Evolutionary conservation across 257 asterid species (phyloP), one percentile per base, ranked within the genome.

Genomic region (Prunella vulgaris): DNA sequence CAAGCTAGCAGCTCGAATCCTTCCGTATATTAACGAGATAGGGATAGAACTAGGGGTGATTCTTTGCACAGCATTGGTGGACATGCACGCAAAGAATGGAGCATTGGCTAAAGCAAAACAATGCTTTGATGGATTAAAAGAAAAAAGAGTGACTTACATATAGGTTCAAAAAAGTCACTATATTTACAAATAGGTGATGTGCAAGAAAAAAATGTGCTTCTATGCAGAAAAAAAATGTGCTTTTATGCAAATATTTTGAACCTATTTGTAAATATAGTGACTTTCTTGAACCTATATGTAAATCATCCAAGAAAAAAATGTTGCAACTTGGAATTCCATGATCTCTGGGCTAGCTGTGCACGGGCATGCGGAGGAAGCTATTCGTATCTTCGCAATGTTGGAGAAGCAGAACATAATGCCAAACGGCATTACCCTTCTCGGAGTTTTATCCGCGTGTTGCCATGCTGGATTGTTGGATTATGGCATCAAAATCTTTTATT

Each of bases 21-120:
- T 17, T 66, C 20, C 6, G 1, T 87, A 83, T 58, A 77, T 93
- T 17, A 62, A 69, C 52, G 90, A 82, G 59, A 90, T 74, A 60
- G 84, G 85, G 58, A 60, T 85, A 12, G 82, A 84, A 40, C 10
- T 85, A 65, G 84, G 81, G 7, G 89, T 86, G 58, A 88, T 93
- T 77, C 93, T 93, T 53, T 96, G 96, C 61, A 93, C 98, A 24
- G 97, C 98, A 3, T 69, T 93, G 38, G 89, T 93, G 20, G 82
- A 90, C 79, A 90, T 93, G 98, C 88, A 90, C 65, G 97, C 90
- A 0, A 90, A 84, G 82, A 88, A 88, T 54, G 97, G 98, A 27
- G 85, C 80, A 0, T 74, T 93, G 58, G 60, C 25, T 10, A 78
- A 84, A 67, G 96, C 97, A 20, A 79, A 69, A 33, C 79, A 74